Conservation (phyloP, 345 rosid genomes). For the Citrus hindsii region DNA sequence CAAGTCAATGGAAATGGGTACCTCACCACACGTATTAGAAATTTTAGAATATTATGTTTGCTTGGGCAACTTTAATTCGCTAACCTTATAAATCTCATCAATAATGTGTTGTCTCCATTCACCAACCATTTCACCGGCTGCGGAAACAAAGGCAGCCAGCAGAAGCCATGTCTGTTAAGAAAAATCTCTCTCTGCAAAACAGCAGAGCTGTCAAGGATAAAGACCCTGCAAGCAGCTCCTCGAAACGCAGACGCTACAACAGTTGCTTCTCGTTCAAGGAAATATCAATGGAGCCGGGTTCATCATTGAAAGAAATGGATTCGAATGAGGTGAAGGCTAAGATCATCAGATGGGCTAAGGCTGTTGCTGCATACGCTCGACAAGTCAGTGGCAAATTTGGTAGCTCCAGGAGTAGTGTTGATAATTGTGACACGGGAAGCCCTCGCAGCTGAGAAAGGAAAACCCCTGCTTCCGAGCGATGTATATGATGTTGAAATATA, state of each 20-base stretch:
- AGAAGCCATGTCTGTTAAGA: conserved; percentile 46
- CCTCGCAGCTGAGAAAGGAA: not conserved
- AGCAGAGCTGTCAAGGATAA: not conserved
- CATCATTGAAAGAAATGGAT: conserved; percentile 47
- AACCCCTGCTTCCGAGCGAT: not conserved
- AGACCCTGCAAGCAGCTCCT: not conserved
- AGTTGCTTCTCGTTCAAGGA: conserved; percentile 50
- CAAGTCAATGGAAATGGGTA: conserved; percentile 24
- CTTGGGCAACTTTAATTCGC: not conserved
- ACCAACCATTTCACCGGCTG: not conserved
- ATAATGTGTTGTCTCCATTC: not conserved
- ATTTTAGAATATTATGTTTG: not conserved
- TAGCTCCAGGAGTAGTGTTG: conserved; percentile 17
- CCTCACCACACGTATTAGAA: conserved; percentile 15
- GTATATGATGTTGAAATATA: not conserved
- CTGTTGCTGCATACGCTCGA: conserved; percentile 70
- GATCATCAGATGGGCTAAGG: conserved; percentile 82
- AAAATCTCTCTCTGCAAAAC: conserved; percentile 1
- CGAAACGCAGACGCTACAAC: conserved; percentile 18
- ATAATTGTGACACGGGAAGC: not conserved
- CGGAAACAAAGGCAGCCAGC: not conserved
- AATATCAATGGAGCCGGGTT: conserved; percentile 35
- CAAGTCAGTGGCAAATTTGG: conserved; percentile 60
- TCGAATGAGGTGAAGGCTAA: conserved; percentile 65
- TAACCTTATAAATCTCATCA: not conserved